Evolutionary conservation across 179 eudicot genomes (phyloP).

Genomic region (Beta corolliflora): DNA sequence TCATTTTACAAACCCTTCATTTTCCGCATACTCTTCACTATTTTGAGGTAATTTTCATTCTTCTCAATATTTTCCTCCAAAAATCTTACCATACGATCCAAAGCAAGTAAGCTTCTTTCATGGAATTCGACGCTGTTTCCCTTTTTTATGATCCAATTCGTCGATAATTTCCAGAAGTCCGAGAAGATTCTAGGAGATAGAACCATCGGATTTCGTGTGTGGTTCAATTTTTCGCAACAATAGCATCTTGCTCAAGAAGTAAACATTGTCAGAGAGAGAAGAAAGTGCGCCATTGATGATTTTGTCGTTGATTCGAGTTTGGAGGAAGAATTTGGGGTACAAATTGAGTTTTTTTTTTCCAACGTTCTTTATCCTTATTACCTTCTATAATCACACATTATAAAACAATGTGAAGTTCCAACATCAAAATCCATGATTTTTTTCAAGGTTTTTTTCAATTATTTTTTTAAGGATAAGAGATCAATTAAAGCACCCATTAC

Average conservation of each 20-base stretch:
- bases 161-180: constrained; percentile 49
- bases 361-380: no score
- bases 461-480: no score
- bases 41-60: constrained; percentile 42
- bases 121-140: constrained; percentile 30
- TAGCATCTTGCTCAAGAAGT: constrained; percentile 41
- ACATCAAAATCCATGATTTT: no score
- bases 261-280: constrained; percentile 36
- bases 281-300: constrained; percentile 34
- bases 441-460: no score
- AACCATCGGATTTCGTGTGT: constrained; percentile 23
- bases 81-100: constrained; percentile 57
- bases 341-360: no score
- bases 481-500: no score
- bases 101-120: constrained; percentile 65
- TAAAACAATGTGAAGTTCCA: no score
- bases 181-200: constrained; percentile 46
- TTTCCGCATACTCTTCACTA: constrained; percentile 62
- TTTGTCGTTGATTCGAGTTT: constrained; percentile 44
- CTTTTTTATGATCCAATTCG: constrained; percentile 38
- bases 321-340: constrained; percentile 42
- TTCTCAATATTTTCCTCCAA: constrained; percentile 32
- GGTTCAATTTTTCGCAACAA: constrained; percentile 50
- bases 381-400: no score
- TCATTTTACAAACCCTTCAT: constrained; percentile 46